Evolutionary conservation across 805 yeast genomes (phyloP), one percentile per base, ranked within the genome.

Genomic region (Wickerhamiella lipophila): DNA sequence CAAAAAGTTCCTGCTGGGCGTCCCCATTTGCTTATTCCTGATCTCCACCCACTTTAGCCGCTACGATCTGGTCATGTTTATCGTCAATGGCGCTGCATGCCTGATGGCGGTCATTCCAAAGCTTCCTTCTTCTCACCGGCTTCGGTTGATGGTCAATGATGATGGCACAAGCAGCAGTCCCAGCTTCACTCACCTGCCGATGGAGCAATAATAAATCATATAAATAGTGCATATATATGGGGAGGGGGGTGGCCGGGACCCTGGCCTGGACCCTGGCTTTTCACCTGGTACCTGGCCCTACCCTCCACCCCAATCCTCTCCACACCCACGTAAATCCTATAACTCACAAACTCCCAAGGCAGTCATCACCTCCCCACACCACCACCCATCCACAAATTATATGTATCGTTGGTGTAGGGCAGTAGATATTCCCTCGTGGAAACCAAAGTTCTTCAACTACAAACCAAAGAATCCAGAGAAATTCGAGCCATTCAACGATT

Each of bases 51-150:
- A 89, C 64, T 92, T 88, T 64, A 77, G 94, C 15, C 80, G 78
- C 60, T 89, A 87, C 66, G 89, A 86, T 62, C 67, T 86, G 54
- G 77, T 77, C 55, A 73, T 81, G 60, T 92, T 89, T 63, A 68
- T 84, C 16, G 72, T 84, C 57, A 89, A 92, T 65, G 78, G 84
- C 40, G 70, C 81, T 41, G 81, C 89, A 46, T 84, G 96, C 60
- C 70, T 88, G 47, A 71, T 87, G 55, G 95, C 87, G 25, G 95
- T 89, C 30, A 75, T 89, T 41, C 97, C 98, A 47, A 89, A 89
- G 63, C 73, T 89, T 58, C 95, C 97, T 19, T 50, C 61, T 11
- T 55, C 61, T 44, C 69, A 65, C 57, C 56, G 68, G 19, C 59
- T 66, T 43, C 53, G 69, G 36, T 50, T 65, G 30, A 53, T 58